Evolutionary conservation across 1,284 basidiomycete species (phyloP).

Genomic region (Fomitopsis palustris): DNA sequence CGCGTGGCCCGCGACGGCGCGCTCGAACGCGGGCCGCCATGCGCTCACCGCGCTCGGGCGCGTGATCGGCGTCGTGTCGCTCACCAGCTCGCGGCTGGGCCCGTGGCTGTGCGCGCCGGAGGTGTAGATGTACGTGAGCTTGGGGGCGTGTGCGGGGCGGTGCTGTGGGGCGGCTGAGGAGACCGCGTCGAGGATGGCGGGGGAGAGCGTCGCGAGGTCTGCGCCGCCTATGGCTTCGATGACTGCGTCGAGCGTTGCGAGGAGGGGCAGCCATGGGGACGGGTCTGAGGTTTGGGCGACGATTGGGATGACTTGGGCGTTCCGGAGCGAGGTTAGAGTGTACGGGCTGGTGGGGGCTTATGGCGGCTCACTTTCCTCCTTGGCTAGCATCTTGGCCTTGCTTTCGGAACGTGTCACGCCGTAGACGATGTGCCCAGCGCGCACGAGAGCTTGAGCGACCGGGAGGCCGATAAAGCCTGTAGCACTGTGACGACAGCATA

Average conservation of each 20-base stretch:
- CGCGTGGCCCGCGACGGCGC: too few species aligned
- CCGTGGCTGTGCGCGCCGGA: constrained; percentile 47
- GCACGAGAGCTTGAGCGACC: constrained; percentile 42
- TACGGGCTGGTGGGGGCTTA: not conserved
- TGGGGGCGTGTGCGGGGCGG: constrained; percentile 33
- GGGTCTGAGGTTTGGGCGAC: constrained; percentile 36
- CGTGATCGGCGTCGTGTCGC: constrained; percentile 33
- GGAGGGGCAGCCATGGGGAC: constrained; percentile 36
- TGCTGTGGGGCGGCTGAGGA: constrained; percentile 19
- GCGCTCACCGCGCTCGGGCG: constrained; percentile 28
- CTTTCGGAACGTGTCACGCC: constrained; percentile 41
- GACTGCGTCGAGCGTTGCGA: constrained; percentile 40
- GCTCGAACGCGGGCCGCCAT: constrained; percentile 37
- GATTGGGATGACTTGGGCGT: constrained; percentile 40
- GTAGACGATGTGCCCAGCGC: constrained; percentile 51
- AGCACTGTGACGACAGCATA: constrained; percentile 14
- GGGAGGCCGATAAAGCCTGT: constrained; percentile 47
- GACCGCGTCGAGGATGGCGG: constrained; percentile 32
- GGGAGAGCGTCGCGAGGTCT: constrained; percentile 18
- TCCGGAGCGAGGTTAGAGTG: not conserved
- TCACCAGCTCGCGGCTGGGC: constrained; percentile 30
- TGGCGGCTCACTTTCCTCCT: constrained; percentile 39
- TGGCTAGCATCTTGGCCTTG: constrained; percentile 36
- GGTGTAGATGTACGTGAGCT: constrained; percentile 48
- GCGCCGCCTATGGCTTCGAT: constrained; percentile 34